Conservation (phyloP, 2,329 filamentous ascomycete genomes). For the Cyphellophora attinorum region DNA sequence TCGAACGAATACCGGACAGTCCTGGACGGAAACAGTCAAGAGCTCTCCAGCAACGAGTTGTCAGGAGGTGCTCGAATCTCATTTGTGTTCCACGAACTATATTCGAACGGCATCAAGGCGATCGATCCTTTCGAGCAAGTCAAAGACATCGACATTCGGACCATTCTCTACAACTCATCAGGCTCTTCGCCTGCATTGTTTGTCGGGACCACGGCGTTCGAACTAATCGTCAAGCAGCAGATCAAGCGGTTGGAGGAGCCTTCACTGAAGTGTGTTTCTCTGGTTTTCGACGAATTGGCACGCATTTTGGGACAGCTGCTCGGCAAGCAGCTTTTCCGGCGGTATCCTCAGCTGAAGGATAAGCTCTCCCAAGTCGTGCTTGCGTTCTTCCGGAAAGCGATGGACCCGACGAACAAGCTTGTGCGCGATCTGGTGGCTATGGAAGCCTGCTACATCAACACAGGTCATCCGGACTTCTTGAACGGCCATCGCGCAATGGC, state of each 20-base stretch:
- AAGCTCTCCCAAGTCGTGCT: slow-evolving; percentile 93
- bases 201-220: slow-evolving; percentile 95
- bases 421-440: slow-evolving; percentile 87
- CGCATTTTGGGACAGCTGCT: slow-evolving; percentile 88
- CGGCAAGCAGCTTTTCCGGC: slow-evolving; percentile 77
- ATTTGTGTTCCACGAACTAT: slow-evolving; percentile 98
- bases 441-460: slow-evolving; percentile 98
- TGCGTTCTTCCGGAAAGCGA: slow-evolving; percentile 91
- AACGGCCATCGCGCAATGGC: slow-evolving; percentile 97
- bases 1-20: slow-evolving; percentile 96
- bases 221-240: slow-evolving; percentile 96
- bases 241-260: slow-evolving; percentile 95
- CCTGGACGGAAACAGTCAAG: slow-evolving; percentile 90
- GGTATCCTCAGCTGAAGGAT: slow-evolving; percentile 92
- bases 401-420: slow-evolving; percentile 97
- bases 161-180: slow-evolving; percentile 97
- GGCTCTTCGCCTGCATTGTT: slow-evolving; percentile 94
- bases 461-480: slow-evolving; percentile 92
- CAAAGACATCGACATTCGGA: slow-evolving; percentile 95
- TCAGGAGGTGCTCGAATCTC: slow-evolving; percentile 97
- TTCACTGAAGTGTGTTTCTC: slow-evolving; percentile 90
- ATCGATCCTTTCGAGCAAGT: slow-evolving; percentile 95
- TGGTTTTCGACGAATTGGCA: slow-evolving; percentile 95
- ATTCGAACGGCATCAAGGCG: slow-evolving; percentile 94
- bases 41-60: slow-evolving; percentile 86